Evolutionary conservation across 1,284 basidiomycete genomes (phyloP).

Genomic region (Pulveroboletus sp.): DNA sequence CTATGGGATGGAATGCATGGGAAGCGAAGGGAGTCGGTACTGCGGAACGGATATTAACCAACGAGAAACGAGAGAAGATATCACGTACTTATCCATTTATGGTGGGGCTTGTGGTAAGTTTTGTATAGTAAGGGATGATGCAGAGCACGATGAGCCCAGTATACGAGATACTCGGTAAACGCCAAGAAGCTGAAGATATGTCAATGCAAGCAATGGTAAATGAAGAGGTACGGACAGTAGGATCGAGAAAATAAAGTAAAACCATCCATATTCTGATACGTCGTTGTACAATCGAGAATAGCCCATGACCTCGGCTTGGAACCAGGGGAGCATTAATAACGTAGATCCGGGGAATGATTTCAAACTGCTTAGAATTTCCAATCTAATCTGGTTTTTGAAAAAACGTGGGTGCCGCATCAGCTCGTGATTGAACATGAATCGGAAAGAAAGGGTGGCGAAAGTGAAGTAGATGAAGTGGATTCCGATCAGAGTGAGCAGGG

Average conservation of each 20-base stretch:
- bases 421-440: constrained; percentile 90
- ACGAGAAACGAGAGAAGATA: neutral
- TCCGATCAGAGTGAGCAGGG: constrained; percentile 75
- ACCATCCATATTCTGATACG: constrained; percentile 70
- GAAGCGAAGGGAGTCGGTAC: constrained; percentile 97
- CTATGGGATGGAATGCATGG: constrained; percentile 95
- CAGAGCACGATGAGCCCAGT: constrained; percentile 92
- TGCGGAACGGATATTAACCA: constrained; percentile 33
- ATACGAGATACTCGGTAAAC: constrained; percentile 91
- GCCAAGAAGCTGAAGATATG: constrained; percentile 65
- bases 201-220: constrained; percentile 8
- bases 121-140: constrained; percentile 92
- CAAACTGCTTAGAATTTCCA: constrained; percentile 82
- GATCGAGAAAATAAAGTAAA: constrained; percentile 63
- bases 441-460: constrained; percentile 84
- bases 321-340: constrained; percentile 89
- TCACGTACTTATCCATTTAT: constrained; percentile 92
- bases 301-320: constrained; percentile 90
- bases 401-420: constrained; percentile 97
- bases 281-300: constrained; percentile 81
- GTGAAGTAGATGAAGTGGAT: constrained; percentile 85
- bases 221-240: constrained; percentile 52
- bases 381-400: constrained; percentile 81
- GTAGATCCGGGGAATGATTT: constrained; percentile 82
- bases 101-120: constrained; percentile 92